Evolutionary conservation across 1,139 yeast genomes (phyloP).

Genomic region (Insectozyma bohioensis): DNA sequence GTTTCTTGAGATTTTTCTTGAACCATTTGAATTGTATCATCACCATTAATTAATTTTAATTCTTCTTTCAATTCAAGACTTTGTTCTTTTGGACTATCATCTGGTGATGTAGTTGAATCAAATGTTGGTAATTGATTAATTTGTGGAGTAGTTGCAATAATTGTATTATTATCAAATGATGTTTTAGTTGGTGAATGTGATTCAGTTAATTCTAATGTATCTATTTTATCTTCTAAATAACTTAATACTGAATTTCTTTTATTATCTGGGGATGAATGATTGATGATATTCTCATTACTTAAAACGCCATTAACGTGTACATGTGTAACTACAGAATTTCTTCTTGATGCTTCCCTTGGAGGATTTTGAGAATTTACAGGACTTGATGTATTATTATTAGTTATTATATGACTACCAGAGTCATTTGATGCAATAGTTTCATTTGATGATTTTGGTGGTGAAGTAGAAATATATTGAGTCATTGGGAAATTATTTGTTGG

Average conservation of each 20-base stretch:
- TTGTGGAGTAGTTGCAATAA: conserved; percentile 23
- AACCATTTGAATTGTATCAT: conserved; percentile 5
- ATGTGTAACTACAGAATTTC: conserved; percentile 47
- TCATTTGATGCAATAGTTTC: conserved; percentile 2
- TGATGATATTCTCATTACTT: conserved; percentile 28
- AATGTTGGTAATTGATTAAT: conserved; percentile 31
- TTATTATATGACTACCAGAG: conserved; percentile 5
- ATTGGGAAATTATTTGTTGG: conserved; percentile 37
- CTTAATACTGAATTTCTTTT: conserved; percentile 45
- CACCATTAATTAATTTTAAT: too few relatives aligned
- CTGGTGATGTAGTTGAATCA: conserved; percentile 20
- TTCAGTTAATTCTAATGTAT: conserved; percentile 37
- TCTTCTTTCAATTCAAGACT: background rate
- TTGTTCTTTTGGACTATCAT: conserved; percentile 2
- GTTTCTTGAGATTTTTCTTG: conserved; percentile 11
- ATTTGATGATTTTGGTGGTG: conserved; percentile 30
- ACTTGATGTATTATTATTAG: too few relatives aligned
- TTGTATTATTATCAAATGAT: too few relatives aligned
- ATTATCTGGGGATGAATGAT: conserved; percentile 17
- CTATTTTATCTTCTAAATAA: conserved; percentile 49
- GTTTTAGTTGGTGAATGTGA: conserved; percentile 13
- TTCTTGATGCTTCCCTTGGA: conserved; percentile 28
- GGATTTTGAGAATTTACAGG: too few relatives aligned
- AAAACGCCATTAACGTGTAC: conserved; percentile 50
- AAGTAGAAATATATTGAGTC: conserved; percentile 37